Base-by-base conservation (phyloP, 148 eudicot genomes). In the Rhododendron ferrugineum region DNA sequence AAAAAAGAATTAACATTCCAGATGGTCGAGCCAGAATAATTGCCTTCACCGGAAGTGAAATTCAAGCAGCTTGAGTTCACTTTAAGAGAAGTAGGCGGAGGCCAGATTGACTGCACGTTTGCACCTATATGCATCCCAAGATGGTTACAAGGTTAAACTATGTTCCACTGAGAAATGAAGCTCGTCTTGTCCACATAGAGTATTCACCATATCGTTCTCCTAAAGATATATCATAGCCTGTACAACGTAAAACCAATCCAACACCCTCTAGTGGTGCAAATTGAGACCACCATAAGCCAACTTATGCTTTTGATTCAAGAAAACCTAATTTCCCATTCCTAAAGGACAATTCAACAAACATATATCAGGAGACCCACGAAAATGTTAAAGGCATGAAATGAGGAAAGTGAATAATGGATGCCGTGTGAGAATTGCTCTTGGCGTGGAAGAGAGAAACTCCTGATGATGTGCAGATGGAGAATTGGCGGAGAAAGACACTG, bases 11-110 rank as follows among this genome's bases (percentile, higher is more conserved):
- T 7, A 30, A 32, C 76, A 72, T 32, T 72, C 34, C 72, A 72
- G 18, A 66, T n/a, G 22, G 44, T 73, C 0, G 3, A 73, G 23
- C 44, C 52, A 77, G 80, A n/a, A 20, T 42, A 9, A 77, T 54
- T 6, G 20, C 54, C 4, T 54, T 37, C 62, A 2, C 32, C 1
- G n/a, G 28, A 80, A 30, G 58, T 50, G 23, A 26, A 68, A 68
- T 68, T 68, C 73, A 80, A 80, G 66, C 66, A 54, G 16, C 66
- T 54, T 18, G 42, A 80, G 26, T 79, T 50, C 82, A 32, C 66
- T 11, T 80, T 30, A 15, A 47, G 81, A 78, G 42, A 80, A 52
- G 3, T 52, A 28, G 26, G 82, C 16, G 0, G 23, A 28, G 37
- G 32, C 62, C 40, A 26, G 37, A 28, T 49, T 11, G 26, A 50